These are phyloP conservation scores for Trifolium dubium DNA, from an alignment of 306 rosid species.

Conservation along the genomic window DNA sequence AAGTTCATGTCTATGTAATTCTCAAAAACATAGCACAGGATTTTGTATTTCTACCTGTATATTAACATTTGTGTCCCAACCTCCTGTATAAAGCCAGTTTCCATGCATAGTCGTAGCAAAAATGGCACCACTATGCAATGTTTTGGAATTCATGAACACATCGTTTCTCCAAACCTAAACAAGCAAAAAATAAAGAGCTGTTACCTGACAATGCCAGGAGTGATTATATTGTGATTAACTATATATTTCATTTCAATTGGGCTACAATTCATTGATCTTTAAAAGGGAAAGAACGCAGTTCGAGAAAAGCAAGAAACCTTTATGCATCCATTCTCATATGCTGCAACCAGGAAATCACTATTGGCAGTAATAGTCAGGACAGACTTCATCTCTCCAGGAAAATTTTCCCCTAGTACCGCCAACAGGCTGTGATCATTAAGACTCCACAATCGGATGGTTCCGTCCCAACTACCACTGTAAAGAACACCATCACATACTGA, in stretches of 20 bases:
- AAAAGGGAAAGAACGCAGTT: slow-evolving; percentile 11
- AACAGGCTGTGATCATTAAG: slow-evolving; percentile 79
- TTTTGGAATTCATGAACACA: slow-evolving; percentile 57
- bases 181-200: slow-evolving; percentile 40
- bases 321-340: slow-evolving; percentile 77
- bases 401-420: slow-evolving; percentile 76
- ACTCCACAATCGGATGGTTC: slow-evolving; percentile 91
- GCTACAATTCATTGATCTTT: slow-evolving; percentile 38
- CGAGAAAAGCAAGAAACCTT: slow-evolving; percentile 60
- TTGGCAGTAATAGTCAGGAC: slow-evolving; percentile 65
- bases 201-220: slow-evolving; percentile 26
- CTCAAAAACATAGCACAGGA: slow-evolving; percentile 12
- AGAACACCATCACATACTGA: slow-evolving; percentile 71
- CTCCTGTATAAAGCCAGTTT: slow-evolving; percentile 80
- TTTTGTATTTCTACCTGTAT: slow-evolving; percentile 69
- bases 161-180: slow-evolving; percentile 88
- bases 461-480: slow-evolving; percentile 99
- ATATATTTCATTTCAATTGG: slow-evolving; percentile 33
- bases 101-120: slow-evolving; percentile 68
- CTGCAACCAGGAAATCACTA: slow-evolving; percentile 71
- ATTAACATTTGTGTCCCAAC: slow-evolving; percentile 79
- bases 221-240: slow-evolving; percentile 31
- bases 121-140: slow-evolving; percentile 72
- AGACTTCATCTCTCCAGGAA: slow-evolving; percentile 58
- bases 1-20: slow-evolving; percentile 34